Evolutionary conservation across 805 yeast species (phyloP).

Genomic region (Torulaspora indica): DNA sequence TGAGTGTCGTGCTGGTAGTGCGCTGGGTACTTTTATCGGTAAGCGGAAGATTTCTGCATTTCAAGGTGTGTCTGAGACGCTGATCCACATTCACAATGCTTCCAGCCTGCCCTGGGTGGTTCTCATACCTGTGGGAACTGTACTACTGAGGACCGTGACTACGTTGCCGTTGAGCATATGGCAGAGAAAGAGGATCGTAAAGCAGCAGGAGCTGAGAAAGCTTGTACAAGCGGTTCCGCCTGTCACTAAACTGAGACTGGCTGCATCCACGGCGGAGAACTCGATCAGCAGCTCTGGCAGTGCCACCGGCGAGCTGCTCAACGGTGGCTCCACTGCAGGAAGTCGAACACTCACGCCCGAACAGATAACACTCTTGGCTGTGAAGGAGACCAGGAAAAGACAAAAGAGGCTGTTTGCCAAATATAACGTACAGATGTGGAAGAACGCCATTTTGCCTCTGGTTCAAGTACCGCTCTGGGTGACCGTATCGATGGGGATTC

Average conservation of each 20-base stretch:
- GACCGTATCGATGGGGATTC: slow-evolving; percentile 65
- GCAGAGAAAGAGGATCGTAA: slow-evolving; percentile 64
- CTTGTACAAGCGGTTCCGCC: slow-evolving; percentile 72
- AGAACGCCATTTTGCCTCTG: slow-evolving; percentile 66
- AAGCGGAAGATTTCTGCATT: slow-evolving; percentile 18
- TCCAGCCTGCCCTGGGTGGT: slow-evolving; percentile 79
- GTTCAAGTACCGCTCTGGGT: slow-evolving; percentile 89
- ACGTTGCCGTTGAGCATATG: slow-evolving; percentile 75
- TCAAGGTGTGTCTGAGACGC: slow-evolving; percentile 25
- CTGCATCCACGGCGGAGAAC: slow-evolving; percentile 28
- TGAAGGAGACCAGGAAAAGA: slow-evolving; percentile 72
- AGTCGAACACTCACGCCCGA: slow-evolving; percentile 58
- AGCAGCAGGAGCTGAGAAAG: slow-evolving; percentile 69
- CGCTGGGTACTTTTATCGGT: background rate
- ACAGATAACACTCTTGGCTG: slow-evolving; percentile 66
- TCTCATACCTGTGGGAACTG: slow-evolving; percentile 67
- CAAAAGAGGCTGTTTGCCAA: slow-evolving; percentile 66
- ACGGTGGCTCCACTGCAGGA: slow-evolving; percentile 24
- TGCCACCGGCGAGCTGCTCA: slow-evolving; percentile 24
- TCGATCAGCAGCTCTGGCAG: slow-evolving; percentile 13
- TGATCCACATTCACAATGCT: slow-evolving; percentile 42
- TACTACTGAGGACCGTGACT: slow-evolving; percentile 56
- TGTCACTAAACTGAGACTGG: slow-evolving; percentile 52
- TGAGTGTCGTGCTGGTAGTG: background rate
- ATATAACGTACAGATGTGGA: slow-evolving; percentile 73